A percentile compares a stretch with the other conserved stretches of the same genome.
Conservation (phyloP, 352 stramenopile genomes). For the Pythium vanterpoolii region DNA sequence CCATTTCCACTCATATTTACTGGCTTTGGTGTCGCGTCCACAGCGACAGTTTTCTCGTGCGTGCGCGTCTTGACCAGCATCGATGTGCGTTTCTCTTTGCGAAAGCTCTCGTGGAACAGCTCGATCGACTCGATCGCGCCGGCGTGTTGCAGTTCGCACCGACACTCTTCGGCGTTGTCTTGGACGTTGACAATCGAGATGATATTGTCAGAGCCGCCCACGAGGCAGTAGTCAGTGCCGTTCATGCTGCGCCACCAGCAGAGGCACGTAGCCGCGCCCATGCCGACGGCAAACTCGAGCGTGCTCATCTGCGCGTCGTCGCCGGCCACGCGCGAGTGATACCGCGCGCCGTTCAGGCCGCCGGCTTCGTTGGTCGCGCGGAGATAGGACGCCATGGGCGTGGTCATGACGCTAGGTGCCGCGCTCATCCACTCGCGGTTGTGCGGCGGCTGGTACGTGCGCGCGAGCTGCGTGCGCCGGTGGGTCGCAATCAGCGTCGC, state of each 20-base stretch:
- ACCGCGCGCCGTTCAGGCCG: slow-evolving; percentile 74
- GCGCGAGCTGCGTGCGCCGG: slow-evolving; percentile 54
- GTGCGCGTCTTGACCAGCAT: slow-evolving; percentile 73
- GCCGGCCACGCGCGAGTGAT: slow-evolving; percentile 76
- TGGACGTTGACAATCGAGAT: slow-evolving; percentile 87
- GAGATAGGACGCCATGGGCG: slow-evolving; percentile 83
- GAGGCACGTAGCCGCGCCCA: slow-evolving; percentile 62
- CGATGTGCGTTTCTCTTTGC: slow-evolving; percentile 70
- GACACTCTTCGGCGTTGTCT: slow-evolving; percentile 80
- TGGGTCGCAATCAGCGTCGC: slow-evolving; percentile 53
- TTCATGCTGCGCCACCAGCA: slow-evolving; percentile 84
- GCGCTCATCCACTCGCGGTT: slow-evolving; percentile 74
- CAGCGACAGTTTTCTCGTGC: background rate
- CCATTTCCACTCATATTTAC: no score
- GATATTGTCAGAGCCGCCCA: slow-evolving; percentile 68
- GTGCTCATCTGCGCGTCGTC: slow-evolving; percentile 85
- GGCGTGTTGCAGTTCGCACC: slow-evolving; percentile 68
- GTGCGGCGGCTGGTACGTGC: slow-evolving; percentile 43
- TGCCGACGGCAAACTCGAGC: slow-evolving; percentile 71
- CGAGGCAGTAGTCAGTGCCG: slow-evolving; percentile 80
- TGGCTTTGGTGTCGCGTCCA: no score
- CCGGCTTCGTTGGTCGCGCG: slow-evolving; percentile 76
- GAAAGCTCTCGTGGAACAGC: slow-evolving; percentile 73
- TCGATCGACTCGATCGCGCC: slow-evolving; percentile 71
- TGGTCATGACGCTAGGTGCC: slow-evolving; percentile 65